A percentile compares a stretch with the other conserved stretches of the same genome.
Conservation (phyloP, 176 grass and related monocot genomes). For the Paspalum notatum region DNA sequence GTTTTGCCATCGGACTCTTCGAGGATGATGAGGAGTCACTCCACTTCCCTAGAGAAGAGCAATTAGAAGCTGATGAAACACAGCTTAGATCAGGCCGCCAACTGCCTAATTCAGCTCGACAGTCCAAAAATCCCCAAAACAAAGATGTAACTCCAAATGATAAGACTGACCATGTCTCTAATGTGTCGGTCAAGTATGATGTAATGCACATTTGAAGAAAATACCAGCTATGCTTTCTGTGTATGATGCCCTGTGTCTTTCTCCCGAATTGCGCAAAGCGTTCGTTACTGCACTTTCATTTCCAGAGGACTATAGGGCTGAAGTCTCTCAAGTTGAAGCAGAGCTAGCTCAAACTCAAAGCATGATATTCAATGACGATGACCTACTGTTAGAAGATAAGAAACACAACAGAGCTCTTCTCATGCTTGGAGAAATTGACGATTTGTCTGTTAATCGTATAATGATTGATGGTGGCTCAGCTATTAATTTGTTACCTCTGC, state of each 20-base stretch:
- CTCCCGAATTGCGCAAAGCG: not conserved
- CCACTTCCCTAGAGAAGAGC: not conserved
- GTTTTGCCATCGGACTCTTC: not conserved
- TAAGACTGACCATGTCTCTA: not conserved
- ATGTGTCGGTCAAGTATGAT: constrained; percentile 16
- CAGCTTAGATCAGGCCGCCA: constrained; percentile 11
- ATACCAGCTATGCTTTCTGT: constrained; percentile 20
- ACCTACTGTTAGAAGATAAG: not conserved
- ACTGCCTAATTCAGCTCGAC: not conserved
- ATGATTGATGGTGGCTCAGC: constrained; percentile 1
- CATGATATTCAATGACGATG: not conserved
- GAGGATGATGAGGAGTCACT: not conserved
- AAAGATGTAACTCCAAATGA: not conserved
- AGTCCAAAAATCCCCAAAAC: too few relatives aligned
- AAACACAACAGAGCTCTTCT: not conserved
- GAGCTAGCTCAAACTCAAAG: not conserved
- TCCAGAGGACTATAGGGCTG: not conserved
- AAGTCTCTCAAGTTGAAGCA: not conserved
- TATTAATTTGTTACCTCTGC: not conserved
- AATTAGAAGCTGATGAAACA: not conserved
- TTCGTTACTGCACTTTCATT: not conserved
- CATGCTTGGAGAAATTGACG: not conserved
- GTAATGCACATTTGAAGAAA: constrained; percentile 18
- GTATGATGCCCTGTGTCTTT: constrained; percentile 16
- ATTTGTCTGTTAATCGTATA: not conserved